Evolutionary conservation across 2,329 filamentous ascomycete species (phyloP), one percentile per base, ranked within the genome.

Genomic region (Amauroascus verrucosus): DNA sequence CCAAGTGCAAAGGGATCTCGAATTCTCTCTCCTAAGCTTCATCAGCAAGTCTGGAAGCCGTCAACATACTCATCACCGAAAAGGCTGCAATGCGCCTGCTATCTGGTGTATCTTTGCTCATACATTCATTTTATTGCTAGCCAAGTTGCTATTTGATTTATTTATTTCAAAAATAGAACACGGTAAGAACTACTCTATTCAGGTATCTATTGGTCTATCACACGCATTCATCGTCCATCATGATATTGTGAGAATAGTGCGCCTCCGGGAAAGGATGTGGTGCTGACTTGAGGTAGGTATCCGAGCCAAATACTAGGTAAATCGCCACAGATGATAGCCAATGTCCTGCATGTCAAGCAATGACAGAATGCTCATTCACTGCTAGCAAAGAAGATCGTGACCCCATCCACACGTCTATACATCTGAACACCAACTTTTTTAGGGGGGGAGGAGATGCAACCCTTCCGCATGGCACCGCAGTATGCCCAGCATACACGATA

Each of bases 161-260:
- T n/a, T n/a, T n/a, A n/a, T 13, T 46, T 1, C 4, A 47, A 18
- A 20, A 35, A 22, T 26, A 45, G 1, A 16, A 22, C 26, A 33
- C 33, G 22, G n/a, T 28, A n/a, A n/a, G n/a, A n/a, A 32, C 9
- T 47, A 16, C 2, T 38, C 33, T 40, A 49, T 50, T 38, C 20
- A 50, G n/a, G 35, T 30, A 50, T 50, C 26, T 43, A 50, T 33
- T 50, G 16, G 7, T 50, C 48, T 50, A 50, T 50, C 11, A 37
- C 35, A 43, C 26, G 32, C 14, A 33, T 33, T 50, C 18, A 14
- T 50, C 13, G n/a, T 18, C 20, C 20, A 18, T 38, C 35, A 41
- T 40, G 47, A 22, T n/a, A 26, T 30, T 49, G 33, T 41, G 37
- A 41, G 6, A 18, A 49, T 28, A 30, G 24, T 11, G 7, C n/a